Conservation (phyloP, 805 yeast species). For the Starmerella riodocensis region DNA sequence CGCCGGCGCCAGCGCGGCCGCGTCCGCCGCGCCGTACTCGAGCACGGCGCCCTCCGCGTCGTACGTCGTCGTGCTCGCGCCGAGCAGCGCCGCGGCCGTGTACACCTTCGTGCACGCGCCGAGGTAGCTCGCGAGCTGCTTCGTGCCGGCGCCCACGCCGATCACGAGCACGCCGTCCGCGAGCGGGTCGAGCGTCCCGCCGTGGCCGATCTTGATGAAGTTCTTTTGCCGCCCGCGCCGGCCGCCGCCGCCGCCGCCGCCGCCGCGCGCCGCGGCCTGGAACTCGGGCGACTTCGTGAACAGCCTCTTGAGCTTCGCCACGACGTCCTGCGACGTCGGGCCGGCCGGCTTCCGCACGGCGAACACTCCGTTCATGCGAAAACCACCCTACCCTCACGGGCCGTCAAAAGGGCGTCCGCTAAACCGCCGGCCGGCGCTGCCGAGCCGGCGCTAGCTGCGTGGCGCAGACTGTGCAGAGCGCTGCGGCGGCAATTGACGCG, state of each 20-base stretch:
- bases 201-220: conserved; percentile 83
- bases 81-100: conserved; percentile 72
- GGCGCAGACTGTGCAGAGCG: too few species aligned
- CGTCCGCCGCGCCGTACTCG: conserved; percentile 42
- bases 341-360: conserved; percentile 88
- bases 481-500: too few species aligned
- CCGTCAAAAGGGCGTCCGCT: neutral
- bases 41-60: conserved; percentile 80
- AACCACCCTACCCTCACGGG: neutral
- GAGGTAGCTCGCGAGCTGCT: conserved; percentile 55
- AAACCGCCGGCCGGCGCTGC: neutral
- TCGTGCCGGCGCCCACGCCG: conserved; percentile 90
- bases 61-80: conserved; percentile 85
- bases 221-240: conserved; percentile 5
- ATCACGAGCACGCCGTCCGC: conserved; percentile 88
- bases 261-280: conserved; percentile 24
- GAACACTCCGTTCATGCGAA: conserved; percentile 73
- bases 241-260: neutral
- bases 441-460: too few species aligned
- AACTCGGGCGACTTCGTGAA: conserved; percentile 51
- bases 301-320: conserved; percentile 49
- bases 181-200: conserved; percentile 90
- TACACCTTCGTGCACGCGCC: conserved; percentile 67
- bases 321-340: conserved; percentile 60
- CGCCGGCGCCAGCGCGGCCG: conserved; percentile 37